Conservation (phyloP, 2,329 filamentous ascomycete genomes). For the Exophiala dermatitidis region DNA sequence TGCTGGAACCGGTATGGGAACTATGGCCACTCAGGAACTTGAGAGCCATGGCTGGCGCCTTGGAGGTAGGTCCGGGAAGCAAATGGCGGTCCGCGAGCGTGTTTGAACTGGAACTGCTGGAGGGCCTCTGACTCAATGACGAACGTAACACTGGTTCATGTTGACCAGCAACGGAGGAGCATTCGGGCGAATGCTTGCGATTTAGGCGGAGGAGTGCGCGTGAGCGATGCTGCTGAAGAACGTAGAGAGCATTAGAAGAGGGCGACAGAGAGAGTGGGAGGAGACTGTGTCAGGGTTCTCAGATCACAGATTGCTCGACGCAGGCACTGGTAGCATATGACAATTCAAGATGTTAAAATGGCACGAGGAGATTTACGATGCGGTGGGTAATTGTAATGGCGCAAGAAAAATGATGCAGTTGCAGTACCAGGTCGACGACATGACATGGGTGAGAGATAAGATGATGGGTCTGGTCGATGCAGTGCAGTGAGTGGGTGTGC, state of each 20-base stretch:
- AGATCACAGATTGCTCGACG: neutral
- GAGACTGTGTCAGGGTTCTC: neutral
- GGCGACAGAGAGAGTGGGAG: neutral
- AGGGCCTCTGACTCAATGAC: conserved; percentile 12
- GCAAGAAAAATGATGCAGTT: too few species aligned
- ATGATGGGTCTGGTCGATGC: too few species aligned
- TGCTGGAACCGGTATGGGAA: conserved; percentile 33
- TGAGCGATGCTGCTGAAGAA: conserved; percentile 9
- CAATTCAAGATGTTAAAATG: neutral
- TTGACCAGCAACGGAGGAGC: conserved; percentile 7
- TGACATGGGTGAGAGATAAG: too few species aligned
- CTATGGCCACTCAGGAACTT: conserved; percentile 39
- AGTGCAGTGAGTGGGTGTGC: too few species aligned
- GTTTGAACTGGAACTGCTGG: conserved; percentile 11
- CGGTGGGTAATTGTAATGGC: too few species aligned
- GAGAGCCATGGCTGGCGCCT: conserved; percentile 36
- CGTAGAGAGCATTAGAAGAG: conserved; percentile 10
- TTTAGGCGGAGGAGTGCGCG: conserved; percentile 15
- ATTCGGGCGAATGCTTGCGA: conserved; percentile 24
- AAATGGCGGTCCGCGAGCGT: conserved; percentile 20
- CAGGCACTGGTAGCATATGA: conserved; percentile 3
- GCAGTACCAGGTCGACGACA: too few species aligned
- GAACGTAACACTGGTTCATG: conserved; percentile 19
- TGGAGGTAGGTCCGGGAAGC: conserved; percentile 5
- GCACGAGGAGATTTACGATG: too few species aligned